Percentiles rank a stretch among this genome's conserved stretches.
Conservation (phyloP, 805 yeast species). For the Sugiyamaella lignohabitans region DNA sequence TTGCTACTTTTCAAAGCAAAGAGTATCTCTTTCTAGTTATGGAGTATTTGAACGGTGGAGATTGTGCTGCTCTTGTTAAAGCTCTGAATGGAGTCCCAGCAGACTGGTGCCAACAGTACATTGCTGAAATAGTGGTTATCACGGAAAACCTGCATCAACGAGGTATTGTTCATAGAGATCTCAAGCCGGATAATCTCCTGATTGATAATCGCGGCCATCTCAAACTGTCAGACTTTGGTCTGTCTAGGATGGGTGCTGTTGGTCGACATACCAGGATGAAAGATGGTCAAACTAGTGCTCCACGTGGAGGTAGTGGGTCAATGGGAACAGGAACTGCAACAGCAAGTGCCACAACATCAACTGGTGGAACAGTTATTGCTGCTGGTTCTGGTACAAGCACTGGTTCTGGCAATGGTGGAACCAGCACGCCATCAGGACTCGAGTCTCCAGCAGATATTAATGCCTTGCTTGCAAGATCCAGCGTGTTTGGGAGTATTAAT, state of each 20-base stretch:
- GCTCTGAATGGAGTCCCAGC: constrained; percentile 78
- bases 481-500: constrained; percentile 1
- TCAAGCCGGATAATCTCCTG: constrained; percentile 89
- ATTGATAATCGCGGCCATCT: constrained; percentile 85
- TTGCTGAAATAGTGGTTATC: constrained; percentile 86
- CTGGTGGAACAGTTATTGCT: too few relatives aligned
- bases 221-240: constrained; percentile 91
- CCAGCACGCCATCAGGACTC: neutral
- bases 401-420: neutral
- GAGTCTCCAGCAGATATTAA: neutral
- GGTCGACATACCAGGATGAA: constrained; percentile 53
- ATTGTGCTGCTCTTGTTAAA: constrained; percentile 78
- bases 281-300: too few relatives aligned
- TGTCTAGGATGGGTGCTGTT: constrained; percentile 81
- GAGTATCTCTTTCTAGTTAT: constrained; percentile 86
- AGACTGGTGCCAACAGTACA: constrained; percentile 72
- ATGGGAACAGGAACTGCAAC: too few relatives aligned
- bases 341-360: constrained; percentile 3
- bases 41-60: constrained; percentile 97
- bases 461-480: neutral
- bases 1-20: constrained; percentile 80
- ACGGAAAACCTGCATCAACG: constrained; percentile 81
- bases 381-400: neutral
- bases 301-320: neutral
- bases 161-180: constrained; percentile 90